Conservation (phyloP, 257 asterid genomes). For the Echium plantagineum region DNA sequence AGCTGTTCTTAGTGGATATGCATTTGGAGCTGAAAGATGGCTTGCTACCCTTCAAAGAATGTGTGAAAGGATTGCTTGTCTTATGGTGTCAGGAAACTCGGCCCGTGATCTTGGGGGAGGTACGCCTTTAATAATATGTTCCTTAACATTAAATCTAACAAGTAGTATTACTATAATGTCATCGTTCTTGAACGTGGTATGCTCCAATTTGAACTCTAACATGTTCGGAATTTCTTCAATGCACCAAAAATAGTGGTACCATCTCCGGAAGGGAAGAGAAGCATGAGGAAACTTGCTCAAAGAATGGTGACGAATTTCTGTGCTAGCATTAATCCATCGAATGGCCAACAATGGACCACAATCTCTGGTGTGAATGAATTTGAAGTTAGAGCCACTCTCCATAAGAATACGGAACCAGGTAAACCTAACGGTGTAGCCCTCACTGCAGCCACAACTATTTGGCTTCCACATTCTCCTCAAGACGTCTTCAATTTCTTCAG, state of each 20-base stretch:
- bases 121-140: not conserved
- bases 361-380: conserved; percentile 49
- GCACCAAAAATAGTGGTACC: conserved; percentile 38
- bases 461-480: conserved; percentile 78
- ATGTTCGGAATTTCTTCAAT: not conserved
- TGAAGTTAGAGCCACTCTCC: conserved; percentile 74
- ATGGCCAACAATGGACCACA: conserved; percentile 74
- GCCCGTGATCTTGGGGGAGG: conserved; percentile 82
- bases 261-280: conserved; percentile 68
- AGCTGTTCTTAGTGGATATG: conserved; percentile 59
- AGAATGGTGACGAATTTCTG: conserved; percentile 88
- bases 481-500: conserved; percentile 61
- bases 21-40: conserved; percentile 95
- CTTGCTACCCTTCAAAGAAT: conserved; percentile 63
- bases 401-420: conserved; percentile 60
- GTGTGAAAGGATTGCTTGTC: conserved; percentile 76
- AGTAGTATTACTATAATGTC: not conserved
- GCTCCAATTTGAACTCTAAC: not conserved
- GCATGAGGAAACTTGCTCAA: conserved; percentile 88
- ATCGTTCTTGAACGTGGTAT: too few species aligned
- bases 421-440: conserved; percentile 79
- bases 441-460: conserved; percentile 82
- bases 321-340: conserved; percentile 57
- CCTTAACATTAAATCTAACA: not conserved
- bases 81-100: conserved; percentile 51